These are phyloP conservation scores for Plenodomus biglobosus DNA, from an alignment of 2,329 filamentous ascomycete species.

Conservation along the genomic window DNA sequence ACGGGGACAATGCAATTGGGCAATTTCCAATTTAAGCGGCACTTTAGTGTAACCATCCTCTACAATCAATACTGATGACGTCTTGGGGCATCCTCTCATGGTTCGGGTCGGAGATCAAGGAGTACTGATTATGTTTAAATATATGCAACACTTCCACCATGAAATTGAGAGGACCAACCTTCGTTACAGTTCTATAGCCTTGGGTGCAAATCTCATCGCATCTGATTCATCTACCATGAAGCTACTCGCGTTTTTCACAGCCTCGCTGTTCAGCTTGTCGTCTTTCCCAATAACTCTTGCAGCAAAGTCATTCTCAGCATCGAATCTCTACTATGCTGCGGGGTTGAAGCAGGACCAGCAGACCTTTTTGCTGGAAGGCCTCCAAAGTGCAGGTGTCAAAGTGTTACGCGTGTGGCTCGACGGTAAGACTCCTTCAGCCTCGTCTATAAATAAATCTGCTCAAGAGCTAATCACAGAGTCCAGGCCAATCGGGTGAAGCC, in stretches of 20 bases:
- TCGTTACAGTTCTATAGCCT: background rate
- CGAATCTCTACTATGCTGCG: background rate
- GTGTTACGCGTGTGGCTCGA: background rate
- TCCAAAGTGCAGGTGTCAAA: background rate
- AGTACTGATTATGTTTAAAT: background rate
- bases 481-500: slow-evolving; percentile 7
- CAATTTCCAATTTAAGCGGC: background rate
- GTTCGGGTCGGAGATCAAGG: background rate
- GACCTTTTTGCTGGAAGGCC: background rate
- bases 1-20: background rate
- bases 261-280: background rate
- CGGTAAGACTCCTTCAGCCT: background rate
- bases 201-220: background rate
- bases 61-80: background rate
- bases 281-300: background rate
- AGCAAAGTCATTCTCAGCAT: background rate
- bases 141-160: background rate
- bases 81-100: background rate
- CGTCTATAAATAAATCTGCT: background rate
- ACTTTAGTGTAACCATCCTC: background rate
- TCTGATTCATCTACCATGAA: background rate
- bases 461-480: background rate
- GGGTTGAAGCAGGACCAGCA: background rate
- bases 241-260: background rate
- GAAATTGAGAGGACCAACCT: background rate